Evolutionary conservation across 257 asterid species (phyloP).

Genomic region (Solanum raphanifolium): DNA sequence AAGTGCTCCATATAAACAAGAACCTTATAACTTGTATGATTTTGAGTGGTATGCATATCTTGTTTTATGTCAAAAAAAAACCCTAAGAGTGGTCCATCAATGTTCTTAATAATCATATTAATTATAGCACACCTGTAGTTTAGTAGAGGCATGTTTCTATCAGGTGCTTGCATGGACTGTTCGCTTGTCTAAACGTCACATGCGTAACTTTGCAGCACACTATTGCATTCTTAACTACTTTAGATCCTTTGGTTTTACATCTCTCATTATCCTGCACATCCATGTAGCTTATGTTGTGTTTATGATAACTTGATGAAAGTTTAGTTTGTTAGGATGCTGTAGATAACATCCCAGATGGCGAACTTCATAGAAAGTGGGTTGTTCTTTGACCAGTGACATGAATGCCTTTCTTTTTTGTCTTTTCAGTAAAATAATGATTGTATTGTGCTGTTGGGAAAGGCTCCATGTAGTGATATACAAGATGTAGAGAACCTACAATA

Average conservation of each 20-base stretch:
- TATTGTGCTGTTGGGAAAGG: not conserved
- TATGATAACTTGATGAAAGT: not conserved
- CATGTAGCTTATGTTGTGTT: not conserved
- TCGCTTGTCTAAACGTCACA: not conserved
- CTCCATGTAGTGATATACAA: not conserved
- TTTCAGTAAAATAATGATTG: not conserved
- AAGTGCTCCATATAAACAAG: not conserved
- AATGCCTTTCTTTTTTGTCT: not conserved
- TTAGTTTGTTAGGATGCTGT: not conserved
- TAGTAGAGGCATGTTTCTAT: not conserved
- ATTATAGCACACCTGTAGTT: not conserved
- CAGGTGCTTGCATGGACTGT: not conserved
- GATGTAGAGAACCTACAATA: not conserved
- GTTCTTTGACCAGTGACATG: not conserved
- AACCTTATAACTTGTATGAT: not conserved
- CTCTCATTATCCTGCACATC: not conserved
- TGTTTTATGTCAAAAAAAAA: not conserved
- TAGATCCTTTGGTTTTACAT: not conserved
- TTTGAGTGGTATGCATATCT: not conserved
- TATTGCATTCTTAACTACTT: not conserved
- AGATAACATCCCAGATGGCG: not conserved
- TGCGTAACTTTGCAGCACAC: not conserved
- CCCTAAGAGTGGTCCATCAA: not conserved
- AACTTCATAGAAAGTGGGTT: not conserved
- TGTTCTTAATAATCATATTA: not conserved